Percentiles rank a stretch among this genome's conserved stretches.
Conservation (phyloP, 805 yeast genomes). For the Isabelozyma heimii region DNA sequence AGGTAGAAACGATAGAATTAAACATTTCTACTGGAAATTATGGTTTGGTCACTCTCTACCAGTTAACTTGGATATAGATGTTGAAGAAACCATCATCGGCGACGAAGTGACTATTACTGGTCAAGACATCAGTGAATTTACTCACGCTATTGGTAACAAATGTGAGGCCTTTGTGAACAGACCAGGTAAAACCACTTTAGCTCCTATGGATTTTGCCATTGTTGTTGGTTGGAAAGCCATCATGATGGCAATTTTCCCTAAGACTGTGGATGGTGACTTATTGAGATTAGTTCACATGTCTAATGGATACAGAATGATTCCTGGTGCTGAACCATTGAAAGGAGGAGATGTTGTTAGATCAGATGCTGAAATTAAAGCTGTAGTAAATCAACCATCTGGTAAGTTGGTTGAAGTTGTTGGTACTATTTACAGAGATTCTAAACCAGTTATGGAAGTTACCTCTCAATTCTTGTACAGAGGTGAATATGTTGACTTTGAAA, state of each 20-base stretch:
- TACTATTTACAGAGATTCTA: constrained; percentile 69
- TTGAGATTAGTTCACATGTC: constrained; percentile 91
- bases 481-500: constrained; percentile 77
- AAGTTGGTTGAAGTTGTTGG: constrained; percentile 96
- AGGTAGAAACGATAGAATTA: constrained; percentile 89
- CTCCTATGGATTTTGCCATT: constrained; percentile 99
- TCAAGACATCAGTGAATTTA: constrained; percentile 82
- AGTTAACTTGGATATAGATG: constrained; percentile 70
- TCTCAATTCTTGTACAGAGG: constrained; percentile 98
- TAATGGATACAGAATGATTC: constrained; percentile 88
- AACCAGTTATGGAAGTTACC: constrained; percentile 88
- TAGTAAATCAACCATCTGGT: constrained; percentile 87
- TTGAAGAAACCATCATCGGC: constrained; percentile 69
- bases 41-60: constrained; percentile 76
- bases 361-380: constrained; percentile 81
- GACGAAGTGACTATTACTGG: constrained; percentile 65
- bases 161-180: constrained; percentile 94
- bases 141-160: constrained; percentile 95
- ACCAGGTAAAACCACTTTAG: constrained; percentile 77
- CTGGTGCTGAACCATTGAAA: constrained; percentile 87
- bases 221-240: constrained; percentile 98
- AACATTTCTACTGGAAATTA: constrained; percentile 93
- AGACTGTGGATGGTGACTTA: constrained; percentile 92
- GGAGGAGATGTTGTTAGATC: constrained; percentile 84
- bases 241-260: constrained; percentile 97